Percentiles rank a stretch among this genome's conserved stretches.
Conservation (phyloP, 768 basidiomycete genomes). For the Suillus sp. region DNA sequence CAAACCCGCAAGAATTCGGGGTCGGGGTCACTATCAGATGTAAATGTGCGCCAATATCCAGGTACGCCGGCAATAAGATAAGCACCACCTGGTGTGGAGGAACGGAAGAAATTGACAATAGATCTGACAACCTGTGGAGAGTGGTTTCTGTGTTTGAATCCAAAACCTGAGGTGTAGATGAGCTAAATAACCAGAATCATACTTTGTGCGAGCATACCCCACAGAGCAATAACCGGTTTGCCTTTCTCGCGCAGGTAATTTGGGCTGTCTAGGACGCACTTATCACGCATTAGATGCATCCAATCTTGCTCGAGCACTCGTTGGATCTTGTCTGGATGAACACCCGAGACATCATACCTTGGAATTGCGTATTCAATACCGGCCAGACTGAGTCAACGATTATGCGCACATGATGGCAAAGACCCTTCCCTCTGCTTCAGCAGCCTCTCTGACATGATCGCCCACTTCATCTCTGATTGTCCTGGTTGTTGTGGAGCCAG, state of each 20-base stretch:
- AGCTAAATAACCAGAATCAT: background rate
- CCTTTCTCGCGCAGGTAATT: background rate
- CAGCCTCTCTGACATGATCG: conserved; percentile 1
- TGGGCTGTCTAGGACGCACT: background rate
- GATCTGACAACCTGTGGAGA: background rate
- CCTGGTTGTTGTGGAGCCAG: background rate
- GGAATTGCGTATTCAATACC: background rate
- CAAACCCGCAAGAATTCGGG: background rate
- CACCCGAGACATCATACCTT: background rate
- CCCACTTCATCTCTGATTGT: background rate
- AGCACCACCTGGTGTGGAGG: conserved; percentile 1
- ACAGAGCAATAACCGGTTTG: background rate
- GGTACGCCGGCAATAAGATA: background rate
- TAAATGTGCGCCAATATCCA: background rate
- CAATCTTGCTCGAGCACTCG: background rate
- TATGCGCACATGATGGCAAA: conserved; percentile 1
- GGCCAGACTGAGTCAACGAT: background rate
- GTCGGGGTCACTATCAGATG: conserved; percentile 1
- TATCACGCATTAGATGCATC: background rate
- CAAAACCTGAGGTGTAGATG: background rate
- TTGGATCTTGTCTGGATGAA: background rate
- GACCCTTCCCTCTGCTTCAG: background rate
- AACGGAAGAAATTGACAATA: background rate
- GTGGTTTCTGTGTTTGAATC: background rate
- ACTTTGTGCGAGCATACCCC: background rate